Evolutionary conservation across 169 alveolate species (phyloP).

Genomic region (Cytauxzoon felis): DNA sequence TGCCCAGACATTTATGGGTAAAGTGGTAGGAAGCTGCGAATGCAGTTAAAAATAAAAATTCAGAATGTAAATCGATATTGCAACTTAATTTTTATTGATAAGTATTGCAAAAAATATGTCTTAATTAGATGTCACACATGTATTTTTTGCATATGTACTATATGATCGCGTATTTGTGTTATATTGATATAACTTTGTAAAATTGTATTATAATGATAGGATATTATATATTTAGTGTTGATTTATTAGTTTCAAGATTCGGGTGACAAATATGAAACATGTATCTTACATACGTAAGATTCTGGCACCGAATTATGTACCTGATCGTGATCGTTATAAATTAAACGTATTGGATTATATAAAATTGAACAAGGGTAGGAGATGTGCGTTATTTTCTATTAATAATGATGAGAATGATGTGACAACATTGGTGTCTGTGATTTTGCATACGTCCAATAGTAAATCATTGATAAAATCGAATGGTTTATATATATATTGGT

Average conservation of each 20-base stretch:
- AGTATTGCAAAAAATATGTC: no score
- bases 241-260: background rate
- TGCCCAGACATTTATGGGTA: no score
- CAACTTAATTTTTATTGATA: no score
- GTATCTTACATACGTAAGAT: constrained; percentile 19
- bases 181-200: no score
- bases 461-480: background rate
- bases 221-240: background rate
- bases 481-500: constrained; percentile 11
- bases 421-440: constrained; percentile 15
- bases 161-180: no score
- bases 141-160: no score
- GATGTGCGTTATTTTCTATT: background rate
- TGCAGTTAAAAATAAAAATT: no score
- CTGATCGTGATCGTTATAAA: constrained; percentile 7
- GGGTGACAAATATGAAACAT: constrained; percentile 12
- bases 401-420: background rate
- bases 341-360: constrained; percentile 20
- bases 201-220: no score
- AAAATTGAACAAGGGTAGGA: background rate
- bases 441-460: no score
- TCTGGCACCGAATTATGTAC: constrained; percentile 15
- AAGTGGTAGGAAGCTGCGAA: no score
- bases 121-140: no score
- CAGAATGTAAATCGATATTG: no score